Base-by-base conservation (phyloP, 371 early-diverging fungal genomes). In the Mortierella sp. region DNA sequence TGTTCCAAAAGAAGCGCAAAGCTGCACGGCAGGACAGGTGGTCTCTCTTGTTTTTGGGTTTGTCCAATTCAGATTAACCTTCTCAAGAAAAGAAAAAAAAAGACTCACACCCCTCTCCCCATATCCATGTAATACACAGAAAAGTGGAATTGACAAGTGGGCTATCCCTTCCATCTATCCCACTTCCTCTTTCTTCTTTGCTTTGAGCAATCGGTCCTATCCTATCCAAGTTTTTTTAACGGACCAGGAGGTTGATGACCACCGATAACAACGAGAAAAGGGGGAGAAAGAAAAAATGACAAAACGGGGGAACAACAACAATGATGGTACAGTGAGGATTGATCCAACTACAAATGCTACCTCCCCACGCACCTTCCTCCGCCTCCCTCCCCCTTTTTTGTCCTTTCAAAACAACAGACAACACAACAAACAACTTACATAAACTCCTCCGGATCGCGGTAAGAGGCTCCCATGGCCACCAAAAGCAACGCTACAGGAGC, bases 361-460 rank as follows among this genome's bases (percentile, higher is more conserved):
- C 11, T 28, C 28, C 58, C 28, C 60, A 28, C 60, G 60, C 68
- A 34, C 42, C 21, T 26, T 9, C 19, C 54, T 14, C 42, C 21
- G 6, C 11, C 74, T 58, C 26, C 10, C 60, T n/a, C 44, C 50
- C 34, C 24, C 31, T 57, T 73, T 47, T 50, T 34, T 52, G 21
- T 11, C 10, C 42, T 16, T 11, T 55, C 57, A 21, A 24, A 11
- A 38, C 24, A 44, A 70, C 42, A 38, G 42, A 42, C n/a, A 70
- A 14, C 10, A 68, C n/a, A 19, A 21, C 70, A 76, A 52, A 28
- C n/a, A 13, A 79, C 87, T 80, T 86, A 86, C 87, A 86, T 82
- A 44, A 86, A 86, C 76, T 86, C 87, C 60, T 82, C 80, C 24
- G 80, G 78, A 77, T 86, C 87, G 48, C 87, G 82, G 34, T 58